Conservation (phyloP, 2,329 filamentous ascomycete species). For the Diplodia sapinea region DNA sequence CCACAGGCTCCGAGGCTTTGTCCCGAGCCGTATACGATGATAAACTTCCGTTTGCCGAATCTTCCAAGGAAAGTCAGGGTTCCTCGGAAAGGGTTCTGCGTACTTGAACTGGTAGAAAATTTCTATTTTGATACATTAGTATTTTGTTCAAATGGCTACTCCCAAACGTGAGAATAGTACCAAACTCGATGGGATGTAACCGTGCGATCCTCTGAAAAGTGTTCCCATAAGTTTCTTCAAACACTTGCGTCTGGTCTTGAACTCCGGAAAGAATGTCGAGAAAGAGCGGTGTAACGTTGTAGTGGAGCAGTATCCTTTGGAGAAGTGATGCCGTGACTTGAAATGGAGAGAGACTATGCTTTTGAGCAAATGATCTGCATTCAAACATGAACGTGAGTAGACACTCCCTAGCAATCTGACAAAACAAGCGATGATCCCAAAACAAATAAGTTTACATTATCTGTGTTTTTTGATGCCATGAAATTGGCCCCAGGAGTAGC, state of each 20-base stretch:
- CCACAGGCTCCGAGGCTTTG: neutral
- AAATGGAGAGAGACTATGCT: neutral
- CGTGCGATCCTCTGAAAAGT: no score
- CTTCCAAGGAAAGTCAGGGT: slow-evolving; percentile 4
- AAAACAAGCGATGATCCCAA: no score
- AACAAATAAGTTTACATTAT: no score
- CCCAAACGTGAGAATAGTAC: no score
- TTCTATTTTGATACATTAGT: no score
- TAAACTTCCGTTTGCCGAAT: slow-evolving; percentile 15
- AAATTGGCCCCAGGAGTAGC: no score
- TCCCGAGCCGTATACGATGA: neutral
- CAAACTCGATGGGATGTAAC: no score
- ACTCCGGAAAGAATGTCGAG: slow-evolving; percentile 13
- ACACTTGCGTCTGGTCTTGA: slow-evolving; percentile 2
- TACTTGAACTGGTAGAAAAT: slow-evolving; percentile 24
- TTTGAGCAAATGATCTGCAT: neutral
- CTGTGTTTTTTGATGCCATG: no score
- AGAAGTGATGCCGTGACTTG: slow-evolving; percentile 3
- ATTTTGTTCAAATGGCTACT: no score
- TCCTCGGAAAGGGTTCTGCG: neutral
- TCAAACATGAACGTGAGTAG: no score
- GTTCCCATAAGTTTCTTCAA: slow-evolving; percentile 23
- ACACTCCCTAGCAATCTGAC: no score
- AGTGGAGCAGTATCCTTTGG: neutral
- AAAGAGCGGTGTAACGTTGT: slow-evolving; percentile 5